phyloP scores from a whole-genome alignment of 768 basidiomycete species.

The Daedalea quercina region DNA sequence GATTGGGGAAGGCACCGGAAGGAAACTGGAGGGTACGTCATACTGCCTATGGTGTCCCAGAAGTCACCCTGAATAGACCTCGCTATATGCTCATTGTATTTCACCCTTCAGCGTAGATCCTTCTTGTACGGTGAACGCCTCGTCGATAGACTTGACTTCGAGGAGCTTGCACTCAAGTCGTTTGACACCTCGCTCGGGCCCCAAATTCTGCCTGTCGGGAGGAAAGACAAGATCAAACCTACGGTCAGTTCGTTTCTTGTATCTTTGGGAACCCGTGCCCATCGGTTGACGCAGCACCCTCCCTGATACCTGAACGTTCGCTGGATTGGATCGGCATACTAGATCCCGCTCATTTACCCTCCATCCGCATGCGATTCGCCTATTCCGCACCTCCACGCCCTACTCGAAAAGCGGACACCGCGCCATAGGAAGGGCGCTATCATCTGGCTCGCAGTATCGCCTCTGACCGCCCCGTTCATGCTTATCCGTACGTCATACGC shows the following conservation, averaged over 20 bases:
- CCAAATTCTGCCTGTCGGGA: constrained; percentile 14
- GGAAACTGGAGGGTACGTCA: constrained; percentile 67
- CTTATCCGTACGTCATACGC: constrained; percentile 56
- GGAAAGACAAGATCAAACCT: constrained; percentile 7
- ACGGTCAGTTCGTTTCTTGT: constrained; percentile 10
- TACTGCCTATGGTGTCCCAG: constrained; percentile 1
- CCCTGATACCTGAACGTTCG: not conserved
- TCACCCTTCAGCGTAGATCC: constrained; percentile 40
- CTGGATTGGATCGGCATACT: not conserved
- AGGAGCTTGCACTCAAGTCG: constrained; percentile 69
- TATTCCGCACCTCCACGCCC: constrained; percentile 38
- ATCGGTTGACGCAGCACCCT: constrained; percentile 16
- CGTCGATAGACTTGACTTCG: constrained; percentile 70
- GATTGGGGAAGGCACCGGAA: constrained; percentile 57
- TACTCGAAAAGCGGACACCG: constrained; percentile 51
- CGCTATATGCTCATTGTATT: not conserved
- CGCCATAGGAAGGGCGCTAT: constrained; percentile 61
- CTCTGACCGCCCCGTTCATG: constrained; percentile 70
- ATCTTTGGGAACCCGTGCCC: constrained; percentile 2
- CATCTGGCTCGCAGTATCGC: constrained; percentile 58
- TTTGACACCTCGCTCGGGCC: constrained; percentile 68
- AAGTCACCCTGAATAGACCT: constrained; percentile 2
- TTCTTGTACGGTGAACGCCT: constrained; percentile 62
- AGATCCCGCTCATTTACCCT: constrained; percentile 63
- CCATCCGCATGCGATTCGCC: constrained; percentile 26